These are phyloP conservation scores for Furcasterigmium sp. DNA, from an alignment of 2,329 filamentous ascomycete species.

Conservation along the genomic window DNA sequence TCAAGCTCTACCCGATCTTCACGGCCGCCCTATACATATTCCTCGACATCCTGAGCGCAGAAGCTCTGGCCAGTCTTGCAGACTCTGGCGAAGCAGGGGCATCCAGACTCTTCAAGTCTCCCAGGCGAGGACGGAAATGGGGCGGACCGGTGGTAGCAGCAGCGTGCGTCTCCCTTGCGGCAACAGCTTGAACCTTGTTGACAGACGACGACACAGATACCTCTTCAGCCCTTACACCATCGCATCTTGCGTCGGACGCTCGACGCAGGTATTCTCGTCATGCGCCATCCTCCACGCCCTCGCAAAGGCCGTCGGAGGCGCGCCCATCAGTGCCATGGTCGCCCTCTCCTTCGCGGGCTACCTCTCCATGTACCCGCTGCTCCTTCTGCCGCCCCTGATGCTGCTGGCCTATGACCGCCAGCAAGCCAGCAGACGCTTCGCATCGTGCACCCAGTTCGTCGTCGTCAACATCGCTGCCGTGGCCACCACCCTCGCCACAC, in stretches of 20 bases:
- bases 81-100: conserved; percentile 71
- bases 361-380: conserved; percentile 83
- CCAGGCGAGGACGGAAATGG: conserved; percentile 70
- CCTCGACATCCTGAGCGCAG: conserved; percentile 76
- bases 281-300: conserved; percentile 82
- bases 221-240: conserved; percentile 95
- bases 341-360: conserved; percentile 85
- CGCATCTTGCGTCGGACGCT: conserved; percentile 81
- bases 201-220: conserved; percentile 49
- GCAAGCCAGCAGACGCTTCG: conserved; percentile 23
- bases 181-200: neutral
- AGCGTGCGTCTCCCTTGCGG: conserved; percentile 48
- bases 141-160: conserved; percentile 71
- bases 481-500: conserved; percentile 45
- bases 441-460: conserved; percentile 45
- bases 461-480: conserved; percentile 48
- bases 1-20: conserved; percentile 60
- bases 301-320: conserved; percentile 71
- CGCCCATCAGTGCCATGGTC: conserved; percentile 71
- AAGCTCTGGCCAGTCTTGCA: conserved; percentile 74
- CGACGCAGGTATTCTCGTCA: conserved; percentile 84
- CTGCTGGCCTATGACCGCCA: conserved; percentile 74
- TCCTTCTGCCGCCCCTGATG: conserved; percentile 77
- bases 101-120: conserved; percentile 73
- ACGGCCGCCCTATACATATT: conserved; percentile 76